Evolutionary conservation across 441 rosid species (phyloP).

Genomic region (Erysimum cheiri): DNA sequence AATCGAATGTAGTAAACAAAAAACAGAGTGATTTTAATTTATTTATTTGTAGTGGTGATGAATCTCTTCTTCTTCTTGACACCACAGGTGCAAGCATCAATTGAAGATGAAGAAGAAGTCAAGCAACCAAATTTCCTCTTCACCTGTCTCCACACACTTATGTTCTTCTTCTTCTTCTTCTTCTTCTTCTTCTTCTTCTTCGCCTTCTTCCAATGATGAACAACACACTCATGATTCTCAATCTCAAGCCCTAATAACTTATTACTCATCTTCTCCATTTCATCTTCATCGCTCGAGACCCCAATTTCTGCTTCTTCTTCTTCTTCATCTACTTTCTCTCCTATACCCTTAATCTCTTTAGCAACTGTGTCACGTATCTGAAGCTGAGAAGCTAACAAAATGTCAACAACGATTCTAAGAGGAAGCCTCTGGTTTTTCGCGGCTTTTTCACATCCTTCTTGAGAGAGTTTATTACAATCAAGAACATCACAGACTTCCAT

Average conservation of each 20-base stretch:
- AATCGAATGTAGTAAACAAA: neutral
- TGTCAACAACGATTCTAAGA: slow-evolving; percentile 62
- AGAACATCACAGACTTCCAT: slow-evolving; percentile 70
- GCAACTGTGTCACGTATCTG: slow-evolving; percentile 60
- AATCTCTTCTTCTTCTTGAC: slow-evolving; percentile 66
- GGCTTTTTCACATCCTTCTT: slow-evolving; percentile 69
- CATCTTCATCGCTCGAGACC: slow-evolving; percentile 33
- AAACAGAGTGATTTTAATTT: neutral
- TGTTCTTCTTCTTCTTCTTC: slow-evolving; percentile 47
- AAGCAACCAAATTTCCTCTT: slow-evolving; percentile 90
- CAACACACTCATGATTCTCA: slow-evolving; percentile 42
- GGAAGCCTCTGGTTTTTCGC: slow-evolving; percentile 73
- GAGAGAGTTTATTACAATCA: slow-evolving; percentile 73
- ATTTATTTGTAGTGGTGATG: slow-evolving; percentile 37
- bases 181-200: slow-evolving; percentile 50
- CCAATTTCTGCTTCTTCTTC: slow-evolving; percentile 31
- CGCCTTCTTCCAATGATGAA: slow-evolving; percentile 28
- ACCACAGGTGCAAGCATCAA: slow-evolving; percentile 55
- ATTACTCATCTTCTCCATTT: slow-evolving; percentile 35
- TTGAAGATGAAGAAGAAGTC: slow-evolving; percentile 40
- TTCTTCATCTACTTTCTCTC: slow-evolving; percentile 43
- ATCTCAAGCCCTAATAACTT: slow-evolving; percentile 65
- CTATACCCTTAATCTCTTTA: slow-evolving; percentile 44
- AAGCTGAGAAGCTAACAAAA: slow-evolving; percentile 62
- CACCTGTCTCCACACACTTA: slow-evolving; percentile 71